Conservation (phyloP, 1,139 yeast genomes). For the Yamadazyma dushanensis region DNA sequence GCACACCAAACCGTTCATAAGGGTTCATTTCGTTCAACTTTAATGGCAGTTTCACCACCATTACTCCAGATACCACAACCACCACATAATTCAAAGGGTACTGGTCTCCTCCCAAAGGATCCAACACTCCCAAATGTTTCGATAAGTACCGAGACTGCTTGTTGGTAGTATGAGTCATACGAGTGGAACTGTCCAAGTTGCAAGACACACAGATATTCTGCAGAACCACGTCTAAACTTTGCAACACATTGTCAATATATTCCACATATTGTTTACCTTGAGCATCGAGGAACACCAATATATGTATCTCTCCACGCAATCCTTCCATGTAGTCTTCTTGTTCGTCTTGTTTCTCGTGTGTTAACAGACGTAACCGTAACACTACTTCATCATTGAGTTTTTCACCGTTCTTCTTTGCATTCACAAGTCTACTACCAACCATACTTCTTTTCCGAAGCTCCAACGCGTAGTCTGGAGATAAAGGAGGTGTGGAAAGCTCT, state of each 20-base stretch:
- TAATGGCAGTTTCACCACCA: conserved; percentile 24
- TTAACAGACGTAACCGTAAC: background rate
- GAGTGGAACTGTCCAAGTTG: conserved; percentile 1
- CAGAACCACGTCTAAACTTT: conserved; percentile 11
- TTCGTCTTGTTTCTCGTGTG: background rate
- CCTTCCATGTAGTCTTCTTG: background rate
- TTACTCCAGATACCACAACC: conserved; percentile 27
- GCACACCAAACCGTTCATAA: conserved; percentile 17
- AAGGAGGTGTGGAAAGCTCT: background rate
- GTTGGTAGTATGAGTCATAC: conserved; percentile 10
- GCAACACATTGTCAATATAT: conserved; percentile 7
- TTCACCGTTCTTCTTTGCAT: background rate
- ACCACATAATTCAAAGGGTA: conserved; percentile 46
- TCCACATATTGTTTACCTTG: conserved; percentile 29
- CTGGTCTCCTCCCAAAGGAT: conserved; percentile 54
- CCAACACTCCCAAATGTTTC: conserved; percentile 29
- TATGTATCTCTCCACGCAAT: conserved; percentile 4
- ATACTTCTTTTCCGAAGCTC: background rate
- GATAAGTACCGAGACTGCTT: conserved; percentile 23
- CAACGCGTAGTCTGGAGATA: background rate
- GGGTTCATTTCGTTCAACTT: conserved; percentile 14
- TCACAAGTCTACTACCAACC: background rate
- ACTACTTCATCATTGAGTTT: background rate
- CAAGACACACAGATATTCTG: conserved; percentile 17
- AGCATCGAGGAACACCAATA: conserved; percentile 29